Conservation (phyloP, 257 asterid species). For the Cordia subcordata region DNA sequence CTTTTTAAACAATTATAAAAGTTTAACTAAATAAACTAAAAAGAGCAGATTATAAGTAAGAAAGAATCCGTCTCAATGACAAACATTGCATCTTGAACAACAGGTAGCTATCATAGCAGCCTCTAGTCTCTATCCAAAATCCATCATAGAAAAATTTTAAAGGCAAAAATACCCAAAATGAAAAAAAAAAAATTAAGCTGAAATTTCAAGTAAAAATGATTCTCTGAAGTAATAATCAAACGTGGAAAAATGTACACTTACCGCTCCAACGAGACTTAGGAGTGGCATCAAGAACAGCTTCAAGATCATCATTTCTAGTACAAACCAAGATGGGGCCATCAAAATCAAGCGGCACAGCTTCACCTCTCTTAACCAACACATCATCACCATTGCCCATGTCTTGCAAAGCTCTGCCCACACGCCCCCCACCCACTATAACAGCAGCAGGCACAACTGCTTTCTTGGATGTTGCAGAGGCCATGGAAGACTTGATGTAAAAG, state of each 20-base stretch:
- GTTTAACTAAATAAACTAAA: too few species aligned
- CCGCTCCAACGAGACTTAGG: slow-evolving; percentile 92
- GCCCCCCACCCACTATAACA: slow-evolving; percentile 91
- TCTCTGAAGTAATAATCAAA: too few species aligned
- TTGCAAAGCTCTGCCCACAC: slow-evolving; percentile 86
- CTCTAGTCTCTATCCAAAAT: too few species aligned
- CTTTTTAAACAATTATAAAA: too few species aligned
- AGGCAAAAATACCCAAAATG: too few species aligned
- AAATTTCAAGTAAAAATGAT: neutral
- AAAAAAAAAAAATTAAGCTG: too few species aligned
- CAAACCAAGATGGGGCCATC: slow-evolving; percentile 84
- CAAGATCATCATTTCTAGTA: slow-evolving; percentile 90
- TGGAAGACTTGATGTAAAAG: slow-evolving; percentile 36
- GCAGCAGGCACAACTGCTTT: slow-evolving; percentile 56
- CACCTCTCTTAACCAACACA: slow-evolving; percentile 77
- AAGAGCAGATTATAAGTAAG: too few species aligned
- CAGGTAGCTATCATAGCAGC: too few species aligned
- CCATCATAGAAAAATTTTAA: too few species aligned
- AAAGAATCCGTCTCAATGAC: too few species aligned
- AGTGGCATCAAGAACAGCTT: slow-evolving; percentile 81
- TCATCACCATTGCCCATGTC: slow-evolving; percentile 87
- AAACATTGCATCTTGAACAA: too few species aligned
- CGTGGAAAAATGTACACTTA: slow-evolving; percentile 20
- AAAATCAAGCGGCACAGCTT: slow-evolving; percentile 73
- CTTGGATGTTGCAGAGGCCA: slow-evolving; percentile 38